These are phyloP conservation scores for Ganoderma multipileum DNA, from an alignment of 1,284 basidiomycete genomes.

Conservation along the genomic window DNA sequence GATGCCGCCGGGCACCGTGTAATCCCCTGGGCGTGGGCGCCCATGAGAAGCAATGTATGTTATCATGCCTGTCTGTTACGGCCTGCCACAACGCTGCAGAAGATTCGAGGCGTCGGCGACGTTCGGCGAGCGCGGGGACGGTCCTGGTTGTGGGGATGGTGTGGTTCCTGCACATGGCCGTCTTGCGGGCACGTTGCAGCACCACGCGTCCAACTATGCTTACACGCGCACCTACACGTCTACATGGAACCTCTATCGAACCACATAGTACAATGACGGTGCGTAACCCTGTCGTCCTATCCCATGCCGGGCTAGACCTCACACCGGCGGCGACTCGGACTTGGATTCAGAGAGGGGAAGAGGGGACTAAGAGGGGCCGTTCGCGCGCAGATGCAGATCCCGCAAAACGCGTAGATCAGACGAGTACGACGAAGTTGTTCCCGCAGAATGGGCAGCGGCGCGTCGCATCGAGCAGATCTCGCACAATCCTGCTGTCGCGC, in stretches of 20 bases:
- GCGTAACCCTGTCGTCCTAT: neutral
- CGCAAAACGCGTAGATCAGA: slow-evolving; percentile 30
- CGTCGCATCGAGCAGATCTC: slow-evolving; percentile 68
- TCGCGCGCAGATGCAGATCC: slow-evolving; percentile 15
- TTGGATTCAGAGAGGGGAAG: neutral
- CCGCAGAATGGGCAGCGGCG: slow-evolving; percentile 72
- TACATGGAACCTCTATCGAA: slow-evolving; percentile 10
- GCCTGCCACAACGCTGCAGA: neutral
- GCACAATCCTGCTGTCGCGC: slow-evolving; percentile 66
- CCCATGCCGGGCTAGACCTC: neutral
- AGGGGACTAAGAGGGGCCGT: no score
- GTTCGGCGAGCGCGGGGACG: neutral
- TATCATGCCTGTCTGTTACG: neutral
- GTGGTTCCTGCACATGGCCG: slow-evolving; percentile 10
- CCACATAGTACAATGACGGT: neutral
- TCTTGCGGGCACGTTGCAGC: slow-evolving; percentile 16
- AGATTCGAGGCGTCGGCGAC: neutral
- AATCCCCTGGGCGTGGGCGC: slow-evolving; percentile 9
- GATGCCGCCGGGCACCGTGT: slow-evolving; percentile 3
- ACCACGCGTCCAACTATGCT: slow-evolving; percentile 16
- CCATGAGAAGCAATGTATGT: slow-evolving; percentile 13
- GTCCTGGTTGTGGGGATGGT: neutral
- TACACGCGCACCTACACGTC: slow-evolving; percentile 24
- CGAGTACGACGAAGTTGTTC: slow-evolving; percentile 63
- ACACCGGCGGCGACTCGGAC: no score